Conservation (phyloP, 2,329 filamentous ascomycete species). For the Fusarium napiforme region DNA sequence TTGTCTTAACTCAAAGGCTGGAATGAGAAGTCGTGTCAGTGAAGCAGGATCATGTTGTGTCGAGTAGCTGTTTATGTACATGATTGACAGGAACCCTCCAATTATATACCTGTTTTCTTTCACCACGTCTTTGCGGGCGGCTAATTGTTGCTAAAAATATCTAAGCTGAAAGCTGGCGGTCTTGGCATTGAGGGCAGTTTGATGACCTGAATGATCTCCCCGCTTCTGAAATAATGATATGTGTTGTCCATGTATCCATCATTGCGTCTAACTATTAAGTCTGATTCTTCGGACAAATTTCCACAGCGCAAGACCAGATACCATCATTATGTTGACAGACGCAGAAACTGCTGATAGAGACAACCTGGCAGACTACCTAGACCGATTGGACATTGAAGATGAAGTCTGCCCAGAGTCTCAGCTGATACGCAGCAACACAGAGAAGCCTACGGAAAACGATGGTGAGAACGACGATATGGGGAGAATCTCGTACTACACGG, state of each 20-base stretch:
- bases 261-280: rapidly evolving
- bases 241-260: background rate
- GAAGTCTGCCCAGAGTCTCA: too few relatives aligned
- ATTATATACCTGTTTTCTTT: background rate
- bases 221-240: background rate
- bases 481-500: too few relatives aligned
- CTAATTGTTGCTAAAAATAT: background rate
- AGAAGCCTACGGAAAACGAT: rapidly evolving
- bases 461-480: too few relatives aligned
- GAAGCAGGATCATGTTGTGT: too few relatives aligned
- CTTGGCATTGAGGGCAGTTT: too few relatives aligned
- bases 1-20: too few relatives aligned
- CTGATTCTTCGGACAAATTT: background rate
- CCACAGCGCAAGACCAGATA: background rate
- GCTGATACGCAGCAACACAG: too few relatives aligned
- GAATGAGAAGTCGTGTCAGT: too few relatives aligned
- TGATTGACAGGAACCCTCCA: background rate
- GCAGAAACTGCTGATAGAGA: background rate
- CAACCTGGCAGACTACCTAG: too few relatives aligned
- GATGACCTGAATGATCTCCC: background rate
- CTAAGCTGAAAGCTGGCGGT: background rate
- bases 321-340: background rate
- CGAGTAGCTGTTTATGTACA: too few relatives aligned
- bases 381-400: too few relatives aligned
- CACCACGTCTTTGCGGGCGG: too few relatives aligned